These are phyloP conservation scores for Trichoderma asperellum DNA, from an alignment of 2,329 filamentous ascomycete species.

Conservation along the genomic window DNA sequence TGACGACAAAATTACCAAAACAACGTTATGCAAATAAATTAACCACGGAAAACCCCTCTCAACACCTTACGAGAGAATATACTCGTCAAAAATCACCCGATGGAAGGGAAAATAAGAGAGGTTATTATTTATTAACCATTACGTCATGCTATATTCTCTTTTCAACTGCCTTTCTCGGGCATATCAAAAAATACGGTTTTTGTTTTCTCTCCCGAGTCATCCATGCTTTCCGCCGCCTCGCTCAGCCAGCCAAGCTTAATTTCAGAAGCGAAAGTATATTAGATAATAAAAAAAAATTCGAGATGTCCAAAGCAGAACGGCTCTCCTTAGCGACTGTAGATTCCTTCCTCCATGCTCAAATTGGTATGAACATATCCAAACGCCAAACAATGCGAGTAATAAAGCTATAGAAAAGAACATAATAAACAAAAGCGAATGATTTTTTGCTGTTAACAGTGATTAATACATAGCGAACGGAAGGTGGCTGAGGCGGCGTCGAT, in stretches of 20 bases:
- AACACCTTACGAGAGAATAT: not conserved
- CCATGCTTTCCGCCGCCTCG: slow-evolving; percentile 5
- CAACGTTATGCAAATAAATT: slow-evolving; percentile 11
- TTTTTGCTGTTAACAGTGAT: slow-evolving; percentile 4
- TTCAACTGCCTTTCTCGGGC: slow-evolving; percentile 11
- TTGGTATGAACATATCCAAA: slow-evolving; percentile 32
- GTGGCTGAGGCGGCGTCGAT: slow-evolving; percentile 20
- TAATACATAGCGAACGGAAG: slow-evolving; percentile 19
- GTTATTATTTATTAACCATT: slow-evolving; percentile 23
- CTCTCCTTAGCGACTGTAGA: slow-evolving; percentile 34
- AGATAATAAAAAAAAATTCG: slow-evolving; percentile 19
- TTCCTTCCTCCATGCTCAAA: slow-evolving; percentile 27
- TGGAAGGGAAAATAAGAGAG: not conserved
- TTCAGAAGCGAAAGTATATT: slow-evolving; percentile 29
- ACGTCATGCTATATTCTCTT: slow-evolving; percentile 21
- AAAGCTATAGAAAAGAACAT: not conserved
- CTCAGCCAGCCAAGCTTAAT: slow-evolving; percentile 29
- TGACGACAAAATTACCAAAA: slow-evolving; percentile 16
- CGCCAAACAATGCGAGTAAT: slow-evolving; percentile 31
- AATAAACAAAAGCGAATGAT: slow-evolving; percentile 15
- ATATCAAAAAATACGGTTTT: slow-evolving; percentile 25
- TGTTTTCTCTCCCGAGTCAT: not conserved
- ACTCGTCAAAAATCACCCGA: not conserved
- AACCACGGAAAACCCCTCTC: not conserved
- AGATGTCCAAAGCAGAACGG: slow-evolving; percentile 29